Conservation (phyloP, 2,329 filamentous ascomycete species). For the Trichoderma simmonsii region DNA sequence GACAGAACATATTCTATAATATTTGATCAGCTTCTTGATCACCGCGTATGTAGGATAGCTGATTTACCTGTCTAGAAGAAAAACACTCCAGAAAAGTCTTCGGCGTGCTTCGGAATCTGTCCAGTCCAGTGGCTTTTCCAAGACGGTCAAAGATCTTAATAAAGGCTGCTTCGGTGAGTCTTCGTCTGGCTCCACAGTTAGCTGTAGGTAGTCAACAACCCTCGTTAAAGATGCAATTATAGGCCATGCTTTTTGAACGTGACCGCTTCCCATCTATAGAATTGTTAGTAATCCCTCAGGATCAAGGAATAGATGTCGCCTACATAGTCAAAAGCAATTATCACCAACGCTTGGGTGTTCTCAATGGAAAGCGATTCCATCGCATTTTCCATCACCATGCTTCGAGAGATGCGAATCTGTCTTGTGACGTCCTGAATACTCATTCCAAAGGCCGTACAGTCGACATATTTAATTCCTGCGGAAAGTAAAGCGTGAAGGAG, state of each 20-base stretch:
- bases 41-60: neutral
- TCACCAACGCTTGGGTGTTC: neutral
- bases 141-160: neutral
- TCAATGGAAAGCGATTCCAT: neutral
- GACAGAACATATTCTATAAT: neutral
- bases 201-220: constrained; percentile 31
- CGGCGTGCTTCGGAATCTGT: neutral
- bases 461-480: constrained; percentile 14
- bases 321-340: neutral
- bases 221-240: constrained; percentile 26
- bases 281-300: neutral
- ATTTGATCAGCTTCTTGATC: neutral
- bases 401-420: constrained; percentile 8
- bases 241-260: neutral
- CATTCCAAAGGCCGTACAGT: constrained; percentile 4
- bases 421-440: neutral
- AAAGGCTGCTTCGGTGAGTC: constrained; percentile 8
- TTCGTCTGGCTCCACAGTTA: constrained; percentile 26
- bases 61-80: neutral
- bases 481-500: neutral
- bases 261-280: neutral
- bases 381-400: neutral
- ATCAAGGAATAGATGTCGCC: neutral
- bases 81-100: neutral
- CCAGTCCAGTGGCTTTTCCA: neutral